Conservation (phyloP, 768 basidiomycete genomes). For the Filobasidium wieringae region DNA sequence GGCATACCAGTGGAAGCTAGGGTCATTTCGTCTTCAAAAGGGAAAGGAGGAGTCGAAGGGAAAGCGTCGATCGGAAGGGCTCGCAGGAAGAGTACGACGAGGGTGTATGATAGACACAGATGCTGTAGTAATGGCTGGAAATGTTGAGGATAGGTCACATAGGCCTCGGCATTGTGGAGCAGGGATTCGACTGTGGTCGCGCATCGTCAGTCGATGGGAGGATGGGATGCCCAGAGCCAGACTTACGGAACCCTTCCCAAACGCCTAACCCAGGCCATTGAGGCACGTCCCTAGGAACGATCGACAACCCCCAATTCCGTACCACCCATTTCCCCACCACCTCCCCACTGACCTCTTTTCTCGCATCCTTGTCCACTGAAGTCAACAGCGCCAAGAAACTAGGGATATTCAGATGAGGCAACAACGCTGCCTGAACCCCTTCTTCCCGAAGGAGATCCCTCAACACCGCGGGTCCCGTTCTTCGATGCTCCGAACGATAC, state of each 20-base stretch:
- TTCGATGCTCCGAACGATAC: neutral
- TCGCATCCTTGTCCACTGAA: constrained; percentile 18
- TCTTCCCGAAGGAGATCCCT: neutral
- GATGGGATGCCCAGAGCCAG: neutral
- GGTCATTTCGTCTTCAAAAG: constrained; percentile 28
- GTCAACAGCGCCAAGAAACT: constrained; percentile 29
- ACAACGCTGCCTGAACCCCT: constrained; percentile 11
- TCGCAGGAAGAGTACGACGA: constrained; percentile 34
- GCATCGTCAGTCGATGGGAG: neutral
- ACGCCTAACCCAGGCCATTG: constrained; percentile 36
- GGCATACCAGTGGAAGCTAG: constrained; percentile 2
- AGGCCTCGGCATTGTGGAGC: constrained; percentile 30
- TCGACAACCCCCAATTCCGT: constrained; percentile 27
- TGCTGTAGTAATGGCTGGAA: constrained; percentile 32
- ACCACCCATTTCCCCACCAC: constrained; percentile 32
- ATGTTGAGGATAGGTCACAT: constrained; percentile 30
- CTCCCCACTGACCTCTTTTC: constrained; percentile 31
- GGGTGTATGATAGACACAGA: constrained; percentile 32
- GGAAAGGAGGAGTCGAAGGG: constrained; percentile 22
- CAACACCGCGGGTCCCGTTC: neutral
- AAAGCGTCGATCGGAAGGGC: constrained; percentile 24
- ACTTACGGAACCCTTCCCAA: constrained; percentile 38
- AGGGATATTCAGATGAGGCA: constrained; percentile 29
- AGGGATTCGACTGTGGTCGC: constrained; percentile 31
- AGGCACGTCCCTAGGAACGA: constrained; percentile 20